phyloP scores from a whole-genome alignment of 192 early-diverging fungal genomes.

The Thamnidium elegans region DNA sequence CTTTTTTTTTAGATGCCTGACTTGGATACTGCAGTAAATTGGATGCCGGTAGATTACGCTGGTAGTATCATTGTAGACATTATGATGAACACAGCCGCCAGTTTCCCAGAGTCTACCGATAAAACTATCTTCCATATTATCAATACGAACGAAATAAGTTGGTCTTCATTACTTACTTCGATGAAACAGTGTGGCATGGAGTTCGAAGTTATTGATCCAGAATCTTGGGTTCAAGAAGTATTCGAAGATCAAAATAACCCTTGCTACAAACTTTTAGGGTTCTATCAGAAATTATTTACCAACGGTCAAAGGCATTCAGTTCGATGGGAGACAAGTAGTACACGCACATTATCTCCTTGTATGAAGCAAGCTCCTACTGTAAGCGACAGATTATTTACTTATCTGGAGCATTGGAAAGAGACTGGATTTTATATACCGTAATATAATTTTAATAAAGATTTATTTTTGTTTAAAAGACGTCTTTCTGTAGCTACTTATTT shows the following conservation, averaged over 20 bases:
- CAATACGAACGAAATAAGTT: slow-evolving; percentile 18
- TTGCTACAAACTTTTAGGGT: slow-evolving; percentile 9
- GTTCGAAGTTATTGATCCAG: slow-evolving; percentile 10
- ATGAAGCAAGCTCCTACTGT: not conserved
- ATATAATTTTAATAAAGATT: not conserved
- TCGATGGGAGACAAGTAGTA: slow-evolving; percentile 10
- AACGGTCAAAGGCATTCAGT: not conserved
- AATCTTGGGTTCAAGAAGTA: slow-evolving; percentile 18
- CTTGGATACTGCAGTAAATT: slow-evolving; percentile 16
- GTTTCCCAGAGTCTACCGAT: not conserved
- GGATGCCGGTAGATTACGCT: slow-evolving; percentile 28
- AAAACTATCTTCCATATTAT: slow-evolving; percentile 26
- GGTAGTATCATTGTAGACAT: slow-evolving; percentile 20
- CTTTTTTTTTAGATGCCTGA: slow-evolving; percentile 23
- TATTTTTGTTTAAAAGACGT: not conserved
- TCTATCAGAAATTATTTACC: slow-evolving; percentile 10
- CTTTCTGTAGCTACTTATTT: not conserved
- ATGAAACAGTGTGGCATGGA: slow-evolving; percentile 14
- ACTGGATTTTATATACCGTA: slow-evolving; percentile 15
- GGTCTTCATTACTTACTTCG: slow-evolving; percentile 8
- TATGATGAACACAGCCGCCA: slow-evolving; percentile 4
- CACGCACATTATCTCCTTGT: not conserved
- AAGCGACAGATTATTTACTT: not conserved
- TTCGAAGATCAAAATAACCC: slow-evolving; percentile 22
- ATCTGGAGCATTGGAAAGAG: slow-evolving; percentile 9